Evolutionary conservation across 345 rosid species (phyloP), one percentile per base, ranked within the genome.

Genomic region (Heritiera fomes): DNA sequence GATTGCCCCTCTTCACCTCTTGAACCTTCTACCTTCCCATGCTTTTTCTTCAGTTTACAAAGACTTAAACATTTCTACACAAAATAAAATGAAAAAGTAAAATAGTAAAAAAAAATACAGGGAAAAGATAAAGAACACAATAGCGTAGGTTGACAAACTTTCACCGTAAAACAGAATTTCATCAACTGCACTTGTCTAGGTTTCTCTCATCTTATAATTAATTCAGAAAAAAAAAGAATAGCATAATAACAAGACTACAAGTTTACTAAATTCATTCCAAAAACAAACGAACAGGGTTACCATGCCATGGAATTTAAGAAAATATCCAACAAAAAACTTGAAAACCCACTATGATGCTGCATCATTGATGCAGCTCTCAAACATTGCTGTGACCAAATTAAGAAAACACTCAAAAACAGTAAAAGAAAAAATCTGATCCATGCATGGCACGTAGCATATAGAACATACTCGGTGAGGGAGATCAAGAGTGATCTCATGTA

Each of bases 21-120:
- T 55, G 81, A 55, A 62, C 15, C 30, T 5, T 62, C 60, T 9
- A 6, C 66, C 20, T 34, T 66, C 28, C 72, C 80, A 23, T 71
- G 55, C 20, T 83, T 87, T 28, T 40, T 75, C 79, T 30, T 79
- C 18, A 89, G 60, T 82, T 82, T 87, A 30, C 85, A 85, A 28
- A 87, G 38, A 41, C 79, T 75, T 63, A 75, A 78, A 5, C 71
- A 14, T 34, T 75, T 77, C 84, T 82, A 45, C 86, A 83, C 41
- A 67, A 76, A 60, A 81, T 6, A 8, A 41, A 45, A 60, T 7
- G 8, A 46, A 46, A 76, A 30, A 14, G 2, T 20, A 47, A 46
- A 69, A 45, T 5, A 3, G 56, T 41, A 41, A 5, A 3, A 41
- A 23, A 41, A 3, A 41, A 3, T 41, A 41, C 43, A 41, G 43